Evolutionary conservation across 1,284 basidiomycete species (phyloP).

Genomic region (Moesziomyces antarcticus): DNA sequence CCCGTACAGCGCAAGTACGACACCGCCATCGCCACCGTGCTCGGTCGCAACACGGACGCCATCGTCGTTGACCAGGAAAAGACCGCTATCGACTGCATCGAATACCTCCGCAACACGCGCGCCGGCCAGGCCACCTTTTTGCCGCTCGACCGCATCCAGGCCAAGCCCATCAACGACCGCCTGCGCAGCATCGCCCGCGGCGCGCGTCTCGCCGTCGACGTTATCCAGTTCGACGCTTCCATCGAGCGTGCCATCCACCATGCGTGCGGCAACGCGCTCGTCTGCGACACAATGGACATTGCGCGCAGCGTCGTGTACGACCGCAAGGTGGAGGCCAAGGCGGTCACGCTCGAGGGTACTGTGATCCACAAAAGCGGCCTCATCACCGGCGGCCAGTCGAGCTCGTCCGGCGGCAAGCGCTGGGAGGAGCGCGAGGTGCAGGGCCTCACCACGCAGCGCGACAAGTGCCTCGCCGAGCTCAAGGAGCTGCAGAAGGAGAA

Average conservation of each 20-base stretch:
- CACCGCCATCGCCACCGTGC: conserved; percentile 89
- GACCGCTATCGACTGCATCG: conserved; percentile 94
- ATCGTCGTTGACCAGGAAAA: conserved; percentile 96
- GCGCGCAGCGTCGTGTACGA: conserved; percentile 92
- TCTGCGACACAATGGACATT: conserved; percentile 94
- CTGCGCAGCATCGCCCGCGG: conserved; percentile 90
- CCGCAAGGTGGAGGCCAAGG: conserved; percentile 94
- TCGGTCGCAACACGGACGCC: conserved; percentile 94
- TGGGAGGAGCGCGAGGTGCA: conserved; percentile 95
- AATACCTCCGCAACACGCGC: conserved; percentile 95
- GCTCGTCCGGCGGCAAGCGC: conserved; percentile 69
- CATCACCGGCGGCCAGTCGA: conserved; percentile 90
- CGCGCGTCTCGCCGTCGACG: conserved; percentile 91
- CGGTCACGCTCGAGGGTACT: conserved; percentile 95
- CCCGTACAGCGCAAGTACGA: conserved; percentile 93
- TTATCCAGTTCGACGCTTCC: conserved; percentile 70
- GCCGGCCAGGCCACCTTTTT: conserved; percentile 96
- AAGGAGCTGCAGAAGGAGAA: conserved; percentile 83
- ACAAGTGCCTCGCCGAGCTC: conserved; percentile 81
- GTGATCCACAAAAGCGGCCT: conserved; percentile 96
- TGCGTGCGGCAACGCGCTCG: conserved; percentile 91
- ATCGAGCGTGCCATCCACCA: conserved; percentile 91
- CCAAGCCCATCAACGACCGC: conserved; percentile 92
- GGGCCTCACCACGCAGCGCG: conserved; percentile 76
- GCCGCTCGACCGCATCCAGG: conserved; percentile 94